Percentiles rank a stretch among this genome's conserved stretches.
Evolutionary conservation across 2,329 filamentous ascomycete genomes (phyloP).

Genomic region (Aaosphaeria arxii): DNA sequence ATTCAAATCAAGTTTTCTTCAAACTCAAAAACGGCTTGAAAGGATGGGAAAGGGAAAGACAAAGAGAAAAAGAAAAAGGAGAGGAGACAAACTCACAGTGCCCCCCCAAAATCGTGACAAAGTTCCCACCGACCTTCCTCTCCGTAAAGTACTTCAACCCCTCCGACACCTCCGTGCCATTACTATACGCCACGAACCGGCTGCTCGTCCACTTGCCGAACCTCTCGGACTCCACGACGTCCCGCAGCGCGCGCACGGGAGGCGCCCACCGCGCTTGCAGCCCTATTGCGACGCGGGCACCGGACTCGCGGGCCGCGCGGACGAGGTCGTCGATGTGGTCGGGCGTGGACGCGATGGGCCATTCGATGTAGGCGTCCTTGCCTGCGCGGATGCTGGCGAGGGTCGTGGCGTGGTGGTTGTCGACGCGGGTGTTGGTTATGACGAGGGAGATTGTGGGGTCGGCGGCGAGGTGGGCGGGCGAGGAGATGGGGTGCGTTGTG

Average conservation of each 20-base stretch:
- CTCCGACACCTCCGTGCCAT: constrained; percentile 10
- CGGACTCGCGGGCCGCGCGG: constrained; percentile 36
- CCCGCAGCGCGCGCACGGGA: constrained; percentile 39
- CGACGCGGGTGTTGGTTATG: constrained; percentile 39
- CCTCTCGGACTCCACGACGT: constrained; percentile 36
- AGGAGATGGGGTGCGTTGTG: constrained; percentile 44
- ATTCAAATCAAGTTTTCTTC: neutral
- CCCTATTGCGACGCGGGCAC: constrained; percentile 45
- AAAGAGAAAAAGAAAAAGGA: no score
- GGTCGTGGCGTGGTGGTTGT: constrained; percentile 39
- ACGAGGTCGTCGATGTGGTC: constrained; percentile 41
- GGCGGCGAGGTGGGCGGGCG: constrained; percentile 38
- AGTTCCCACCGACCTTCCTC: constrained; percentile 40
- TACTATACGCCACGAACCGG: constrained; percentile 15
- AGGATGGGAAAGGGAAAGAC: neutral
- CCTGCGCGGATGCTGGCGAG: constrained; percentile 43
- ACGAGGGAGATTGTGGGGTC: constrained; percentile 46
- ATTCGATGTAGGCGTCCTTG: constrained; percentile 47
- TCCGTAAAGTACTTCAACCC: constrained; percentile 50
- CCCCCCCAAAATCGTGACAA: constrained; percentile 32
- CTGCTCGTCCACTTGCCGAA: constrained; percentile 43
- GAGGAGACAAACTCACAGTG: constrained; percentile 17
- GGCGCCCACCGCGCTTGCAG: constrained; percentile 45
- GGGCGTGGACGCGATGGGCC: constrained; percentile 43
- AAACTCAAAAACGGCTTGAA: neutral